Base-by-base conservation (phyloP, 202 grass and related monocot species). In the Schoenoplectus triqueter region DNA sequence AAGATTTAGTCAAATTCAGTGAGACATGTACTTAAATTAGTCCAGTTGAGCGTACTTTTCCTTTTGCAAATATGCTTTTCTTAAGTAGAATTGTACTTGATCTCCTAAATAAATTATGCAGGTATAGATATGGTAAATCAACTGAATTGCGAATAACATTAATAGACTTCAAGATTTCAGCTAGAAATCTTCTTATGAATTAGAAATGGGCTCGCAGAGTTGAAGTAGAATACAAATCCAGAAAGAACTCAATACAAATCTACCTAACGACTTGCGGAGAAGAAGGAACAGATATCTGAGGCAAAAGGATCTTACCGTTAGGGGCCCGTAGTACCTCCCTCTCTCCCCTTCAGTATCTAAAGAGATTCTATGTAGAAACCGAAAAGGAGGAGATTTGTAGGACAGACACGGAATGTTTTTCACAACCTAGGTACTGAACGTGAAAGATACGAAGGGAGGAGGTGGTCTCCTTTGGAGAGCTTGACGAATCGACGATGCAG, bases 401-500 rank as follows among this genome's bases (percentile, higher is more conserved):
- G 52, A n/a, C 2, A 44, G 22, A 44, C 14, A 60, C 11, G 13
- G 22, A 6, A 7, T 40, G n/a, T 15, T 70, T 56, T 56, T 69
- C 5, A n/a, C 69, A 69, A 50, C 51, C 19, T 15, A 42, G 19
- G 47, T 41, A 83, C 20, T 52, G 80, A 82, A 69, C 64, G 81
- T 69, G 81, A 70, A 40, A n/a, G 81, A 82, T 82, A 67, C 64
- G 80, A 82, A 48, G 15, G 46, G 22, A 59, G 48, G 50, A 57
- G 13, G 3, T 2, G 81, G 81, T 88, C 81, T 77, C 69, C 47
- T 59, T 73, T 68, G 73, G 73, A 50, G 82, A 85, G 87, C 73
- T 80, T 46, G 82, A 71, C 78, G 10, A 82, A 31, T 31, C 31
- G 31, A 31, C 31, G 31, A 31, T 31, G 31, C 31, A 31, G 31